These are phyloP conservation scores for Hanseniaspora jakobsenii DNA, from an alignment of 805 yeast species.

Conservation along the genomic window DNA sequence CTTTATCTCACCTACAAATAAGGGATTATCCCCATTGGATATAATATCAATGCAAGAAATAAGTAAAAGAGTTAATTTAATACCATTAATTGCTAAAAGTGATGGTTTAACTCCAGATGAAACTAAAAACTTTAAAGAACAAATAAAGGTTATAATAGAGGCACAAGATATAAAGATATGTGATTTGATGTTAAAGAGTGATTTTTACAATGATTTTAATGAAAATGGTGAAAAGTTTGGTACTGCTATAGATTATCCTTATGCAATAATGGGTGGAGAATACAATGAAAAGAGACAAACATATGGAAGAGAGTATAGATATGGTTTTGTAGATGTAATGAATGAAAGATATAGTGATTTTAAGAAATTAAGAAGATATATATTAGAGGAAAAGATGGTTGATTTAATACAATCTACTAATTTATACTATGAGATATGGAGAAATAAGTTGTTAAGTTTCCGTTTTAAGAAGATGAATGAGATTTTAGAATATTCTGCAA, in stretches of 20 bases:
- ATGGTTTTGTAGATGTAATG: constrained; percentile 84
- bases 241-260: constrained; percentile 65
- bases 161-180: constrained; percentile 49
- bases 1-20: constrained; percentile 60
- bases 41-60: constrained; percentile 61
- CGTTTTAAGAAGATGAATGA: constrained; percentile 25
- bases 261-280: constrained; percentile 58
- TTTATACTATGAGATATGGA: constrained; percentile 53
- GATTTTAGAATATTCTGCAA: not conserved
- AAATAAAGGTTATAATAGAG: constrained; percentile 39
- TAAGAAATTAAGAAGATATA: constrained; percentile 44
- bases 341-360: constrained; percentile 72
- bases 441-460: constrained; percentile 44
- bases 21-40: constrained; percentile 53
- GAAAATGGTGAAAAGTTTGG: constrained; percentile 21
- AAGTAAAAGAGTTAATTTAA: constrained; percentile 59
- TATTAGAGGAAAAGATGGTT: constrained; percentile 60
- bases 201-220: constrained; percentile 32
- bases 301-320: constrained; percentile 66
- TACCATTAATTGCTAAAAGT: constrained; percentile 73
- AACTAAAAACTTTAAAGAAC: constrained; percentile 39
- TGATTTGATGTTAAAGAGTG: constrained; percentile 35
- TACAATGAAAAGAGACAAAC: constrained; percentile 35
- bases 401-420: constrained; percentile 72
- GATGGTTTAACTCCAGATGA: constrained; percentile 59